Evolutionary conservation across 306 rosid species (phyloP), one percentile per base, ranked within the genome.

Genomic region (Leucaena leucocephala): DNA sequence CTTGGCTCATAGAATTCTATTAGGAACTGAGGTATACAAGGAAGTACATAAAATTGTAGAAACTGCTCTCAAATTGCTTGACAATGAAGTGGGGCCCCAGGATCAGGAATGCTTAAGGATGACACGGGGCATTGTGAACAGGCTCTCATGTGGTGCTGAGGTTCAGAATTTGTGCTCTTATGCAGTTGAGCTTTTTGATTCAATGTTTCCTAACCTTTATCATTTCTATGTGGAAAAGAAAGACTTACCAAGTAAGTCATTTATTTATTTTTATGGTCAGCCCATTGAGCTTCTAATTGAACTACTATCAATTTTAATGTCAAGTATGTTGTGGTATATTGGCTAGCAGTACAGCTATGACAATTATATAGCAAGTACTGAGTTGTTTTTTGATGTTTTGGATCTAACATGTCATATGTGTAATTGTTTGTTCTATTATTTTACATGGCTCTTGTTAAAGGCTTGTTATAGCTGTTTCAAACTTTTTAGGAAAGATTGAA

Each of bases 131-230:
- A 90, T 92, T 50, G 98, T 94, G 70, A 94, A 94, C 89, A 81
- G 97, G 84, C 94, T 94, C 68, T 87, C 97, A 45, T 92, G 94
- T 66, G 97, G 97, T 77, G 87, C 91, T 70, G 93, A 92, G 85
- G 93, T 94, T 77, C 98, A 89, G 85, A 88, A 86, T 85, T 80
- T 94, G 82, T 94, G 98, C 76, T 78, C 85, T 68, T 81, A 90
- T 82, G 97, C 97, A 40, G 77, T 90, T 49, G 93, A 88, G 75
- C 84, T 74, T 72, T 90, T 86, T 76, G 93, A 92, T 85, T 84
- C 90, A 8, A 75, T 84, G 84, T 85, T 82, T 80, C 82, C 86
- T 81, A 78, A 33, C 39, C 78, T 75, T 49, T 71, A 79, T 72
- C 80, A 75, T 39, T 70, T 52, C 77, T 43, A 40, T 75, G 10